Conservation (phyloP, 2,329 filamentous ascomycete genomes). For the Cladophialophora yegresii region DNA sequence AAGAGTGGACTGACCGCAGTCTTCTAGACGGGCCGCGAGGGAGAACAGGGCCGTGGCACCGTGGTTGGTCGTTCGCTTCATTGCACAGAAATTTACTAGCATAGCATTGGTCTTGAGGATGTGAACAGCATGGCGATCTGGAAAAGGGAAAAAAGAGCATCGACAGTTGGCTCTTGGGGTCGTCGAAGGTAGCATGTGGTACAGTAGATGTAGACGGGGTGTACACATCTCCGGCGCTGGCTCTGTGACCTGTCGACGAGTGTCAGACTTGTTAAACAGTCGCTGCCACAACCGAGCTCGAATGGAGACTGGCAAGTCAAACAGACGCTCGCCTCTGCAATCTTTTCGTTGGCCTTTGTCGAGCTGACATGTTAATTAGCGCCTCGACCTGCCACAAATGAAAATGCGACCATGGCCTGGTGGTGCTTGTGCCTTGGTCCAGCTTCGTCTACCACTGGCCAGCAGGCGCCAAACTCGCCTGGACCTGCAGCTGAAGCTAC, state of each 20-base stretch:
- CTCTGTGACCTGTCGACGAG: neutral
- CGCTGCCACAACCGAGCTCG: neutral
- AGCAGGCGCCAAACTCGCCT: constrained; percentile 4
- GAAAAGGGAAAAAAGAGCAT: constrained; percentile 13
- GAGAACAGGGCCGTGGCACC: neutral
- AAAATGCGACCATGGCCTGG: constrained; percentile 14
- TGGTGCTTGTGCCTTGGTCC: constrained; percentile 23
- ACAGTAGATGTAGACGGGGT: constrained; percentile 28
- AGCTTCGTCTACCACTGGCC: constrained; percentile 21
- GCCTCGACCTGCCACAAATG: constrained; percentile 19
- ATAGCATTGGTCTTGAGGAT: constrained; percentile 29
- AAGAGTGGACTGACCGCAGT: constrained; percentile 91
- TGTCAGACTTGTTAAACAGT: neutral
- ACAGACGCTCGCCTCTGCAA: neutral
- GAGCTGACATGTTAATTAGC: constrained; percentile 14
- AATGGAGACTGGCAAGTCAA: constrained; percentile 13
- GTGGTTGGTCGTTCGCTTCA: constrained; percentile 14
- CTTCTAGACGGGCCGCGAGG: constrained; percentile 57
- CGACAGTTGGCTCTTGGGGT: constrained; percentile 6
- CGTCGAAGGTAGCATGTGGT: constrained; percentile 11
- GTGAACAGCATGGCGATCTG: constrained; percentile 25
- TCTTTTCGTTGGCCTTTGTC: neutral
- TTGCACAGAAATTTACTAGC: constrained; percentile 19
- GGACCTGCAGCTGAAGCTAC: constrained; percentile 29
- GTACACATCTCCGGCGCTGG: constrained; percentile 8